These are phyloP conservation scores for Magnolia officinalis DNA, from an alignment of 164 flowering plant genomes.

Conservation along the genomic window DNA sequence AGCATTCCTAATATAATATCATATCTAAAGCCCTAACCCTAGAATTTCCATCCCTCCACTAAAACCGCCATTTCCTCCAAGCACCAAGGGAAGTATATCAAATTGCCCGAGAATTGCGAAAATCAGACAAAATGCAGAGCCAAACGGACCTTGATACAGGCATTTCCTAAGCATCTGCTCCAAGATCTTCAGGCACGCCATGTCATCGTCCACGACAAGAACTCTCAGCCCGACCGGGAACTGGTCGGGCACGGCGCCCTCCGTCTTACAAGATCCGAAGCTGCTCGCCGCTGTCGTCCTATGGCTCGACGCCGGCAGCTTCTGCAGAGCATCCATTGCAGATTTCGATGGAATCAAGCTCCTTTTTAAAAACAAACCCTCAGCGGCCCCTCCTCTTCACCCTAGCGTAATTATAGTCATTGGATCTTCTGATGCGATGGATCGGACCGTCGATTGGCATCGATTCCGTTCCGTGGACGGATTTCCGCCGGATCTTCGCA, in stretches of 20 bases:
- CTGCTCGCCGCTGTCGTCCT: slow-evolving; percentile 14
- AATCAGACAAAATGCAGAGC: not conserved
- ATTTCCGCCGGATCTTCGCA: not conserved
- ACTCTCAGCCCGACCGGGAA: slow-evolving; percentile 82
- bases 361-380: slow-evolving; percentile 2
- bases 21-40: not conserved
- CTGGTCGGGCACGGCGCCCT: slow-evolving; percentile 30
- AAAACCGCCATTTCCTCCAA: not conserved
- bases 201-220: slow-evolving; percentile 79
- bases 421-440: not conserved
- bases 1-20: not conserved
- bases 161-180: slow-evolving; percentile 77
- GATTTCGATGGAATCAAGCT: not conserved
- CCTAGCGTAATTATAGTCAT: not conserved
- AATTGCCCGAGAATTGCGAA: not conserved
- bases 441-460: not conserved
- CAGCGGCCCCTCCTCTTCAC: not conserved
- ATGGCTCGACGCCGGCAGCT: slow-evolving; percentile 24
- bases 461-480: not conserved
- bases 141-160: slow-evolving; percentile 49
- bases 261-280: slow-evolving; percentile 27
- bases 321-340: slow-evolving; percentile 37
- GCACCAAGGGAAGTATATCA: not conserved
- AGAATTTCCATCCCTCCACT: not conserved
- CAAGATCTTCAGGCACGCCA: slow-evolving; percentile 51